Base-by-base conservation (phyloP, 1,284 basidiomycete species). In the Cryptococcus sp. region DNA sequence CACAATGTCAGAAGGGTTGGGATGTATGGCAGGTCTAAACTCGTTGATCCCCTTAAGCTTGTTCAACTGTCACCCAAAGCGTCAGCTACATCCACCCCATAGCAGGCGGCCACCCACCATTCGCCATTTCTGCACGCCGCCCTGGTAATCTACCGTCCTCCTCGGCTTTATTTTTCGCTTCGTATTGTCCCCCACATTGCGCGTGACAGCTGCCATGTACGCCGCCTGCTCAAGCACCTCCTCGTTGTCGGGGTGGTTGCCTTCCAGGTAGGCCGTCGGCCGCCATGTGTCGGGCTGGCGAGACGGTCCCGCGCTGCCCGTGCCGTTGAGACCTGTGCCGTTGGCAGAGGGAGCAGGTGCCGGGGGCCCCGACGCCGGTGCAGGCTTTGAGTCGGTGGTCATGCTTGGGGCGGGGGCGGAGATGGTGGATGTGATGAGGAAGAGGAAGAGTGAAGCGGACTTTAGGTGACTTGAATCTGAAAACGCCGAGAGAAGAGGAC, bases 81-180 rank as follows among this genome's bases (percentile, higher is more conserved):
- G 23, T 13, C 35, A 36, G 38, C 38, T 36, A 11, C 21, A 52
- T 1, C 52, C 50, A 28, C 37, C 48, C n/a, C n/a, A n/a, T n/a
- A n/a, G n/a, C n/a, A n/a, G n/a, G n/a, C 15, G 18, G 7, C 15
- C 20, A 80, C 87, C 62, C 69, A 93, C 91, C 79, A 91, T 75
- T 51, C 81, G 77, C 88, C 88, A 95, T 61, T 89, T 82, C 16
- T 88, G 88, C 72, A 95, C 81, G 2, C 86, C 85, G 24, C 91
- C 91, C 67, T 89, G 89, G 71, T 93, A 96, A 77, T 98, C 95
- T 13, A 98, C 91, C 15, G 95, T 98, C 73, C 92, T 80, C 58
- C 95, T 80, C 20, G 95, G 93, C 65, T 92, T 83, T 55, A 91
- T 92, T 79, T 93, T 92, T 79, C 92, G 91, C 61, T 91, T 82